Evolutionary conservation across 106 monocot species (phyloP).

Genomic region (Acorus gramineus): DNA sequence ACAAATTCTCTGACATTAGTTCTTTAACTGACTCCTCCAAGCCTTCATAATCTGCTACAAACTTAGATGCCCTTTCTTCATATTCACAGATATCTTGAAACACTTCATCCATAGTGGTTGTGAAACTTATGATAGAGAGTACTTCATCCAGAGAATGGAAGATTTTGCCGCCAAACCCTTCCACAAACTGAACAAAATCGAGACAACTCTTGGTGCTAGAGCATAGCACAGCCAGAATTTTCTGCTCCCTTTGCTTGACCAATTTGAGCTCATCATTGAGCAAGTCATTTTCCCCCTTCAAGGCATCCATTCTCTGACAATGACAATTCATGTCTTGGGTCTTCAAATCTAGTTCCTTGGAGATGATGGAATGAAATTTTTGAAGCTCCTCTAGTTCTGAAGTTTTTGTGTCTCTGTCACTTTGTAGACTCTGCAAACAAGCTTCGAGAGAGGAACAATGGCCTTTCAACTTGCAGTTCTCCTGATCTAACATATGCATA

Average conservation of each 20-base stretch:
- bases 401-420: slow-evolving; percentile 26
- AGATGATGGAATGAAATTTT: slow-evolving; percentile 10
- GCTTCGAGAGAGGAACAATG: slow-evolving; percentile 19
- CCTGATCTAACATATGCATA: not conserved
- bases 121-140: slow-evolving; percentile 1
- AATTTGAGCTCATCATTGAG: slow-evolving; percentile 25
- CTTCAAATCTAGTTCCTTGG: slow-evolving; percentile 21
- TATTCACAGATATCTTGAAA: slow-evolving; percentile 23
- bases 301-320: slow-evolving; percentile 3
- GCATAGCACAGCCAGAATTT: slow-evolving; percentile 4
- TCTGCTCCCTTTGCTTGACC: slow-evolving; percentile 10
- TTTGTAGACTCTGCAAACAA: slow-evolving; percentile 12
- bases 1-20: slow-evolving; percentile 28
- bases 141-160: slow-evolving; percentile 12
- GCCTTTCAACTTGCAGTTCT: slow-evolving; percentile 23
- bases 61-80: slow-evolving; percentile 17
- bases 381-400: slow-evolving; percentile 10
- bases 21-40: slow-evolving; percentile 27
- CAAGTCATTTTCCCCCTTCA: slow-evolving; percentile 21
- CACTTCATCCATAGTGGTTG: slow-evolving; percentile 12
- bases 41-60: slow-evolving; percentile 30
- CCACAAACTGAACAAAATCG: slow-evolving; percentile 10
- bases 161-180: slow-evolving; percentile 1
- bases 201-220: slow-evolving; percentile 5
- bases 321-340: slow-evolving; percentile 7